Percentiles rank a stretch among this genome's conserved stretches.
phyloP scores from a whole-genome alignment of 257 asterid species.

The Scutellaria barbata region DNA sequence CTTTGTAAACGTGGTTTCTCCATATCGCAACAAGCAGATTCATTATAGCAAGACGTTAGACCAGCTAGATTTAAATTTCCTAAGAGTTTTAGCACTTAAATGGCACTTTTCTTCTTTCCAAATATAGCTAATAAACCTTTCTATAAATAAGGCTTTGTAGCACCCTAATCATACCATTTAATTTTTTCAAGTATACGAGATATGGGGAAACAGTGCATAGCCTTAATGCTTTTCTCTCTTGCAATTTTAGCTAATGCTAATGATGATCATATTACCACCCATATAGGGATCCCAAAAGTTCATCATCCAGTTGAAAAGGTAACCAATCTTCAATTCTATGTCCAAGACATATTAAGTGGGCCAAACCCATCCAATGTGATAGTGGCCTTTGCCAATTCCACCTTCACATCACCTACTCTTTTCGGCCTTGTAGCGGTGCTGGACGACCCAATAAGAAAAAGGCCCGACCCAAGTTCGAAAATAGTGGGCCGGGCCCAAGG shows the following conservation, averaged over 20 bases:
- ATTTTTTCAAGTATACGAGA: neutral
- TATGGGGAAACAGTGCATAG: constrained; percentile 22
- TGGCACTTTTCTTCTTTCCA: neutral
- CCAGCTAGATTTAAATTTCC: neutral
- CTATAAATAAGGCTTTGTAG: neutral
- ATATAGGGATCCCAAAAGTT: neutral
- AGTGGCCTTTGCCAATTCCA: constrained; percentile 37
- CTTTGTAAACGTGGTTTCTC: neutral
- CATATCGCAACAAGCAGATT: neutral
- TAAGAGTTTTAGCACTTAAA: neutral
- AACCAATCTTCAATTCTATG: constrained; percentile 41
- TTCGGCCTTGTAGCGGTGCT: constrained; percentile 35
- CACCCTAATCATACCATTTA: neutral
- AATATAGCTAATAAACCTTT: neutral
- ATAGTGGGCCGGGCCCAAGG: constrained; percentile 54
- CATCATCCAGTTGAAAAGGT: constrained; percentile 4
- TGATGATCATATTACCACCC: neutral
- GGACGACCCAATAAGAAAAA: constrained; percentile 42
- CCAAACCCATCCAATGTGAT: constrained; percentile 24
- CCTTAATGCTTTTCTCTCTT: constrained; percentile 11
- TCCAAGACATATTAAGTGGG: constrained; percentile 40
- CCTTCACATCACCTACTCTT: constrained; percentile 25
- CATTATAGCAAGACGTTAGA: neutral
- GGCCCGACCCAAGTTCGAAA: constrained; percentile 34
- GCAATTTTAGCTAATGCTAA: neutral